A percentile compares a stretch with the other conserved stretches of the same genome.
Conservation (phyloP, 345 rosid species). For the Eucalyptus viminalis region DNA sequence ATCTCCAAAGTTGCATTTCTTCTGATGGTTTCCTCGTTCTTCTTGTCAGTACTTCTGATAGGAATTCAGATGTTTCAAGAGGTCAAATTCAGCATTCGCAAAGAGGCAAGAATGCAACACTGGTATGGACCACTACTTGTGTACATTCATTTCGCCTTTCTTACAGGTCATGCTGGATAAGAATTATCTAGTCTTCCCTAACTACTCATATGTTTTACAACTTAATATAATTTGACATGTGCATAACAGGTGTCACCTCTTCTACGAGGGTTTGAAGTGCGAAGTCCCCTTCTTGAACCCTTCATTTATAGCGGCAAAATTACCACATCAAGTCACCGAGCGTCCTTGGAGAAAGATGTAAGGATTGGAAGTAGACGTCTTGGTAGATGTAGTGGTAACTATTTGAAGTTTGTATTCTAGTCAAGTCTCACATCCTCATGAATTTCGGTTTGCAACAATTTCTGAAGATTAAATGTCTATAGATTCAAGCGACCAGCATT, state of each 20-base stretch:
- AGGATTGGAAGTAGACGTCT: background rate
- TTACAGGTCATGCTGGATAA: background rate
- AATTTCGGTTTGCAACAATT: background rate
- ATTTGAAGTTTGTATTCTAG: background rate
- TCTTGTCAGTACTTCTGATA: constrained; percentile 58
- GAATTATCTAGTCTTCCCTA: background rate
- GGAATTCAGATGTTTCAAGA: constrained; percentile 22
- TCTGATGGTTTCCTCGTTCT: background rate
- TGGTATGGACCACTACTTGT: constrained; percentile 21
- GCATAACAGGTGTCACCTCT: constrained; percentile 27
- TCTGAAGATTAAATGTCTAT: background rate
- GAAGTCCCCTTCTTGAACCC: constrained; percentile 28
- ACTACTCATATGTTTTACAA: background rate
- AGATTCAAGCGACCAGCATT: background rate
- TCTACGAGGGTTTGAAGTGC: constrained; percentile 17
- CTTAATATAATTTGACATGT: background rate
- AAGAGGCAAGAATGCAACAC: constrained; percentile 17
- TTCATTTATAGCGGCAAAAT: constrained; percentile 4
- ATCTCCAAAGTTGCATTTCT: background rate
- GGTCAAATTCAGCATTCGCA: constrained; percentile 12
- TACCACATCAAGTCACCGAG: constrained; percentile 30
- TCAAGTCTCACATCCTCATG: background rate
- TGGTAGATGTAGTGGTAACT: background rate
- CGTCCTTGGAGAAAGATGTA: constrained; percentile 81
- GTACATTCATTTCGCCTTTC: background rate